Conservation (phyloP, 1,139 yeast genomes). For the Protomyces gravidus region DNA sequence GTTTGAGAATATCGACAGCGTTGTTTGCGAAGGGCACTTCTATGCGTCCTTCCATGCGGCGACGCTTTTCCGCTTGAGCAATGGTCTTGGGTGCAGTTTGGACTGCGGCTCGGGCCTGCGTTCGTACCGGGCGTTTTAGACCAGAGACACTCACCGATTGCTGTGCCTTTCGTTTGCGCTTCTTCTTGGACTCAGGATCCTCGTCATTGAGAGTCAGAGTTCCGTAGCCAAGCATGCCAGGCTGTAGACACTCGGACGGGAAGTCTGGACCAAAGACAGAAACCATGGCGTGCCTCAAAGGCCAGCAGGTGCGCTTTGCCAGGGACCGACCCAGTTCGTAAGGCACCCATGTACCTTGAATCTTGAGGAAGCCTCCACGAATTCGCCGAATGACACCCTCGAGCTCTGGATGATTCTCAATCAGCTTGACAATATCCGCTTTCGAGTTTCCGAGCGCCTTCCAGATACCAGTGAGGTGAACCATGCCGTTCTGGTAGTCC, state of each 20-base stretch:
- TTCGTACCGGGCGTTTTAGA: neutral
- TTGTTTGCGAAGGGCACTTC: neutral
- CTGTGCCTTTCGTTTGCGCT: slow-evolving; percentile 17
- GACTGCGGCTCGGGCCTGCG: neutral
- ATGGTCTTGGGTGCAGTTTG: neutral
- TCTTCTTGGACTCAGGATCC: slow-evolving; percentile 18
- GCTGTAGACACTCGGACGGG: slow-evolving; percentile 64
- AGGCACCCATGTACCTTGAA: slow-evolving; percentile 95
- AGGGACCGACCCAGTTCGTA: slow-evolving; percentile 61
- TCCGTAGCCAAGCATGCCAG: slow-evolving; percentile 66
- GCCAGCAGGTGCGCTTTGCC: slow-evolving; percentile 72
- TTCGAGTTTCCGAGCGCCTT: slow-evolving; percentile 65
- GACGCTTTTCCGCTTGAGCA: neutral
- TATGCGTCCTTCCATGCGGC: neutral
- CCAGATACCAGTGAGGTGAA: slow-evolving; percentile 89
- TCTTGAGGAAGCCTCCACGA: slow-evolving; percentile 85
- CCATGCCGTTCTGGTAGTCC: slow-evolving; percentile 85
- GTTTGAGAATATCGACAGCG: neutral
- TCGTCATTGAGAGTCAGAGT: slow-evolving; percentile 46
- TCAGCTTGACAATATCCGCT: slow-evolving; percentile 69
- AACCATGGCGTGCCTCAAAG: slow-evolving; percentile 67
- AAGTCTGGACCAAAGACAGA: slow-evolving; percentile 77
- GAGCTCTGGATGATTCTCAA: slow-evolving; percentile 67
- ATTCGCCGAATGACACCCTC: slow-evolving; percentile 69
- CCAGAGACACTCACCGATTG: neutral